phyloP scores from a whole-genome alignment of 2,329 filamentous ascomycete genomes.

The Fusarium hostae region DNA sequence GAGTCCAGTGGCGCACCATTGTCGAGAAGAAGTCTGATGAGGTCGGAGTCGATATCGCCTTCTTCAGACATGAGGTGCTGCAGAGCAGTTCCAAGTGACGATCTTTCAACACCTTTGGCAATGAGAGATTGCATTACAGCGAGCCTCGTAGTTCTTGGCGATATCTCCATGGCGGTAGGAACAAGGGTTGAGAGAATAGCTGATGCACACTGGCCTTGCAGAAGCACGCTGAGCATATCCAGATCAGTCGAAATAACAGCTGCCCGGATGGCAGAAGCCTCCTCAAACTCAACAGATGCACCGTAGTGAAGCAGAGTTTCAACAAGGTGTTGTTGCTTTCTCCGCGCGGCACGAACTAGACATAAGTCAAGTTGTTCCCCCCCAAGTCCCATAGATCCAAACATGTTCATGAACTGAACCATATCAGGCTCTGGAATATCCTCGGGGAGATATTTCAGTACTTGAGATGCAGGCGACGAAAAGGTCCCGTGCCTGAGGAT shows the following conservation, averaged over 20 bases:
- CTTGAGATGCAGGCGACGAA: neutral
- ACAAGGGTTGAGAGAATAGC: neutral
- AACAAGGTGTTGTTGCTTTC: neutral
- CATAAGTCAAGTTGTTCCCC: neutral
- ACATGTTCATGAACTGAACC: neutral
- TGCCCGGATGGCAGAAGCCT: neutral
- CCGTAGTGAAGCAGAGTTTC: neutral
- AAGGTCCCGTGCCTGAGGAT: neutral
- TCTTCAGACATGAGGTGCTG: neutral
- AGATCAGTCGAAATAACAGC: neutral
- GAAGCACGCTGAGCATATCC: neutral
- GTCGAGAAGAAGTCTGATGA: slow-evolving; percentile 7
- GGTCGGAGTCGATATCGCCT: neutral
- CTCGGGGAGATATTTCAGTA: neutral
- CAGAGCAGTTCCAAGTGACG: neutral
- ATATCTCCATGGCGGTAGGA: neutral
- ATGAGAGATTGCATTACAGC: neutral
- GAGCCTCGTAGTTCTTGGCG: neutral
- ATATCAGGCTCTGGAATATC: neutral
- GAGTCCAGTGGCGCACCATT: neutral
- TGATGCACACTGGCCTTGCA: neutral
- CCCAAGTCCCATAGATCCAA: slow-evolving; percentile 1
- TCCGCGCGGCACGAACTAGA: neutral
- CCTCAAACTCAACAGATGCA: slow-evolving; percentile 2
- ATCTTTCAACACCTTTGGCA: neutral